A percentile compares a stretch with the other conserved stretches of the same genome.
Conservation (phyloP, 768 basidiomycete species). For the Daedaleopsis nitida region DNA sequence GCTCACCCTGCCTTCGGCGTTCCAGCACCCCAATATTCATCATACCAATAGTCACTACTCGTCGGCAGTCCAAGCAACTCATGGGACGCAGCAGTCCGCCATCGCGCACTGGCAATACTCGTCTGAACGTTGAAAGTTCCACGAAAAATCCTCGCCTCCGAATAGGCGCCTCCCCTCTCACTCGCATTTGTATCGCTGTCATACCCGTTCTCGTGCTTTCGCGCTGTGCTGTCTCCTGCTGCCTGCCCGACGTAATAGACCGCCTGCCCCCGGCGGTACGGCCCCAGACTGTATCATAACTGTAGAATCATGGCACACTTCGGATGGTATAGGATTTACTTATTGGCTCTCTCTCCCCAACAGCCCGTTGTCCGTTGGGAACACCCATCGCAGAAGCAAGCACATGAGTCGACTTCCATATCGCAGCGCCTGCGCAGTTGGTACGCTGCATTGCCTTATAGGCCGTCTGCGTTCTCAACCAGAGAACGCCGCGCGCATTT, state of each 20-base stretch:
- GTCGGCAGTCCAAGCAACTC: constrained; percentile 8
- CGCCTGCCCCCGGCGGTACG: not conserved
- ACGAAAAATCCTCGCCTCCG: not conserved
- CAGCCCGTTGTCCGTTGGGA: not conserved
- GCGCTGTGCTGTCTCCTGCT: constrained; percentile 1
- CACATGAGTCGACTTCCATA: not conserved
- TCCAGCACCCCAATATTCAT: constrained; percentile 9
- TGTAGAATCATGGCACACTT: not conserved
- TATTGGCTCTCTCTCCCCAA: not conserved
- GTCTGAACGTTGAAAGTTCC: constrained; percentile 14
- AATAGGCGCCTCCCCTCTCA: not conserved
- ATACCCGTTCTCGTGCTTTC: constrained; percentile 3
- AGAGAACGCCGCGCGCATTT: constrained; percentile 11
- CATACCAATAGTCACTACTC: constrained; percentile 6
- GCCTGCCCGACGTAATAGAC: constrained; percentile 3
- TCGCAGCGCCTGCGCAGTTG: not conserved
- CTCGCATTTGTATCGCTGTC: not conserved
- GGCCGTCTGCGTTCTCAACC: constrained; percentile 9
- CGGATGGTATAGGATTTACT: not conserved
- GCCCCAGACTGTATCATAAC: constrained; percentile 1
- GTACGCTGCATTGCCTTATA: constrained; percentile 3
- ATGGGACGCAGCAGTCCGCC: constrained; percentile 7
- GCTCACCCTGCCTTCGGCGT: not conserved
- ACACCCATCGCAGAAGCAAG: not conserved
- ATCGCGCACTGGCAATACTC: constrained; percentile 18